phyloP scores from a whole-genome alignment of 345 rosid genomes.

The Pseudoturritis turrita region DNA sequence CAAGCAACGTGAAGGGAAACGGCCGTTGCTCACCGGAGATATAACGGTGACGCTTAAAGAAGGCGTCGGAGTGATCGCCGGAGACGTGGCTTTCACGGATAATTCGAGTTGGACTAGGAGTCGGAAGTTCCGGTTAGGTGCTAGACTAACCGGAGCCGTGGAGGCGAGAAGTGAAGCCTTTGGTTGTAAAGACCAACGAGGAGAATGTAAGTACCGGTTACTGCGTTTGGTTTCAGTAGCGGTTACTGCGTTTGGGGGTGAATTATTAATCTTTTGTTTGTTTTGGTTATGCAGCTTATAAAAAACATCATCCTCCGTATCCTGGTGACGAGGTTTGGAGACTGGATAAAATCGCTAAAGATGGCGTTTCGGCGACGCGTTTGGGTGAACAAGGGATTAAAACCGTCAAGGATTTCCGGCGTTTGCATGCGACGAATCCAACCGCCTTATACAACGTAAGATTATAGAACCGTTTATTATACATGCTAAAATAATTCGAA shows the following conservation, averaged over 20 bases:
- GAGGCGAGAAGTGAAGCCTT: constrained; percentile 72
- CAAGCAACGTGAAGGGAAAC: constrained; percentile 58
- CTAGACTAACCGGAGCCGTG: constrained; percentile 34
- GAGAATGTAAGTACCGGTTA: constrained; percentile 59
- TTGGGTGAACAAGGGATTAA: constrained; percentile 20
- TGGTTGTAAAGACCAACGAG: constrained; percentile 75
- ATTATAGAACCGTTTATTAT: not conserved
- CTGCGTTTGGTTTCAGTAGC: not conserved
- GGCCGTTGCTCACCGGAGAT: constrained; percentile 71
- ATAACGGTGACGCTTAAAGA: constrained; percentile 32
- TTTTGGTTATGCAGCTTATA: constrained; percentile 43
- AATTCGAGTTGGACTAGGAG: constrained; percentile 81
- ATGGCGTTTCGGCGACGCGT: constrained; percentile 41
- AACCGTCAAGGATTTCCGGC: constrained; percentile 46
- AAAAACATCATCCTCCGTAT: constrained; percentile 74
- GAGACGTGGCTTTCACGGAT: constrained; percentile 57
- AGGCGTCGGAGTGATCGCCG: constrained; percentile 44
- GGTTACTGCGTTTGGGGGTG: constrained; percentile 1
- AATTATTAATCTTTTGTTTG: not conserved
- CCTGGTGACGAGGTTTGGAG: constrained; percentile 71
- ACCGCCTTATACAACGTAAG: constrained; percentile 42
- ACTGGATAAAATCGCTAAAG: constrained; percentile 64
- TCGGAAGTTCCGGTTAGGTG: constrained; percentile 73
- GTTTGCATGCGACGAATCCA: constrained; percentile 19
- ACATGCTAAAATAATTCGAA: too few relatives aligned